Base-by-base conservation (phyloP, 768 basidiomycete genomes). In the Suillus sp. region DNA sequence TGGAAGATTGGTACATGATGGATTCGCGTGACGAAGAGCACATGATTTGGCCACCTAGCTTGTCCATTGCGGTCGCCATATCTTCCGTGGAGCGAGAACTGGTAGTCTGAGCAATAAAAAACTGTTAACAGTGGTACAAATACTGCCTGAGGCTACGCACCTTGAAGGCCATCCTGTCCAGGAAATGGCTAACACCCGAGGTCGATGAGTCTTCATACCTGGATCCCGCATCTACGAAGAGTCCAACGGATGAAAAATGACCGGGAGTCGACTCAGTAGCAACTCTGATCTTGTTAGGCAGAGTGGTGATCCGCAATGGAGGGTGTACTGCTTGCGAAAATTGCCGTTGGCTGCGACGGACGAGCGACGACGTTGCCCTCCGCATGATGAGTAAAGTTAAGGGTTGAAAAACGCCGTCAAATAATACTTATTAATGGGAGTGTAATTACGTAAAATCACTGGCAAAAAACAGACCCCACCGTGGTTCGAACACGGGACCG, bases 91-190 rank as follows among this genome's bases (percentile, higher is more conserved):
- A 84, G 61, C 91, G 86, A 30, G 84, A 83, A 20, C 77, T 75
- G 35, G 95, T 96, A 62, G 87, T 88, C 96, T 98, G 64, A 22
- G 43, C 1, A 65, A 51, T 32, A 18, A 47, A 51, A 32, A 50
- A 47, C 38, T 38, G 56, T 64, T 40, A 68, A 60, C 18, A 38
- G 4, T 40, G 18, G 25, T 11, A 20, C 53, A 43, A 30, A 66
- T 43, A 58, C 56, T 48, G 59, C 25, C n/a, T 32, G 13, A 54
- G 57, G 54, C 3, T 56, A 71, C 75, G 43, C 64, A 96, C 96
- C 86, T 98, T 98, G 83, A 96, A 99, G 1, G 96, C 96, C 86
- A 99, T 88, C 70, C 95, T 84, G 70, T 99, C 96, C 38, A 98
- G 74, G 72, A 99, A 91, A 84, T 99, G 95, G 65, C 92, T 92